Conservation (phyloP, 2,329 filamentous ascomycete genomes). For the Penicillium sp. region DNA sequence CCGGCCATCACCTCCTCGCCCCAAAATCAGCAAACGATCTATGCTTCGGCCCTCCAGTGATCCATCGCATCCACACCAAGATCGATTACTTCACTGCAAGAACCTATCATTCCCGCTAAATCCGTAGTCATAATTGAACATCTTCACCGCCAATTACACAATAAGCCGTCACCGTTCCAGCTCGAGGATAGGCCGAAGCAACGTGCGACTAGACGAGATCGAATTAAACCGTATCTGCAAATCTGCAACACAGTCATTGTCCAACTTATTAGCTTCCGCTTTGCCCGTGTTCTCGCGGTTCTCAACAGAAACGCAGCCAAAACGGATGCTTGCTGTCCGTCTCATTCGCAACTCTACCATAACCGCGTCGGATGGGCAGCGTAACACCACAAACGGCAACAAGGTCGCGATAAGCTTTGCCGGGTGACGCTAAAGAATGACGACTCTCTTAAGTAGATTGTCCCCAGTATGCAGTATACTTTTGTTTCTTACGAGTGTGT, state of each 20-base stretch:
- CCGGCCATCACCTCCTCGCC: background rate
- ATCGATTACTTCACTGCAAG: slow-evolving; percentile 1
- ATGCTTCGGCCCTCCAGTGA: slow-evolving; percentile 7
- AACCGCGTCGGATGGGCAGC: slow-evolving; percentile 10
- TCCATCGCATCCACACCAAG: background rate
- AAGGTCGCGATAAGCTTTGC: slow-evolving; percentile 3
- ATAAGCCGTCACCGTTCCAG: slow-evolving; percentile 12
- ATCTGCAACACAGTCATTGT: slow-evolving; percentile 8
- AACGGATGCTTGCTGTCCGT: slow-evolving; percentile 7
- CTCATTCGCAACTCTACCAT: slow-evolving; percentile 5
- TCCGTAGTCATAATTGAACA: slow-evolving; percentile 8
- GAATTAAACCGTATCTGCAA: slow-evolving; percentile 6
- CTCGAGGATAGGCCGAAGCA: slow-evolving; percentile 3
- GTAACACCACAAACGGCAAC: slow-evolving; percentile 43
- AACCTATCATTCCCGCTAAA: slow-evolving; percentile 4
- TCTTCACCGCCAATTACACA: slow-evolving; percentile 10
- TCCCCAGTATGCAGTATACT: too few species aligned
- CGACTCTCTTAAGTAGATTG: too few species aligned
- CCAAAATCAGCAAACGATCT: slow-evolving; percentile 5
- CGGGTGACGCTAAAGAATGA: slow-evolving; percentile 5
- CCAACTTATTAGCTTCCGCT: slow-evolving; percentile 10
- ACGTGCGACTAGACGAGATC: slow-evolving; percentile 5
- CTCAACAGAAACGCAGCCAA: slow-evolving; percentile 11
- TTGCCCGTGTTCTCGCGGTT: slow-evolving; percentile 11
- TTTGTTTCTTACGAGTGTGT: too few species aligned